Base-by-base conservation (phyloP, 148 eudicot species). In the Vaccinium macrocarpon region DNA sequence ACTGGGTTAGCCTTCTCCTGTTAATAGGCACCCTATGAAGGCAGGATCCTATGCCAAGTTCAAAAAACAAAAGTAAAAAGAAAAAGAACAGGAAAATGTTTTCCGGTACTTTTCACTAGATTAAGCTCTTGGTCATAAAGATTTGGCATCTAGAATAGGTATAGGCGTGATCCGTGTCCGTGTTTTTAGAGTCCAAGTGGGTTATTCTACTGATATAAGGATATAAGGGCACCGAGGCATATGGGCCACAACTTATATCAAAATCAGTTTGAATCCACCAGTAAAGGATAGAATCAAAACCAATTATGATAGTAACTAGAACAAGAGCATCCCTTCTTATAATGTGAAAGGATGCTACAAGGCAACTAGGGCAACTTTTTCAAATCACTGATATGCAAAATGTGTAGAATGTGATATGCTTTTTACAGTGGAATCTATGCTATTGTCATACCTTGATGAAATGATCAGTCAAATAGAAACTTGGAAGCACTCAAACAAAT, bases 381-480 rank as follows among this genome's bases (percentile, higher is more conserved):
- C 61, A 61, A 52, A 14, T 52, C 19, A 78, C 81, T 23, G 62
- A 15, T 29, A 52, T 11, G 50, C 74, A 7, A n/a, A 48, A n/a
- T n/a, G 6, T 19, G n/a, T 70, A 19, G 42, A 61, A 13, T 16
- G 16, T 49, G n/a, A 59, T 10, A 72, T 19, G 21, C 27, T 51
- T 50, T 82, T 23, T 52, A 10, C 18, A 29, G 25, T 59, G 15
- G 62, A 4, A 14, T 15, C 59, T 50, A 52, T 21, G 12, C 6
- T 15, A 85, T 86, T 78, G 76, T 81, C 85, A 88, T 76, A 81
- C 14, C 87, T 91, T 90, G 68, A 91, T 72, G 78, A 94, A 88
- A 87, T 92, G 98, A 15, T 84, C 81, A 12, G 89, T 56, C 11
- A 94, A 85, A 59, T 93, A 1, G 96, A 84, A 79, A 93, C 93